Conservation (phyloP, 192 early-diverging fungal genomes). For the Podochytrium sp. region DNA sequence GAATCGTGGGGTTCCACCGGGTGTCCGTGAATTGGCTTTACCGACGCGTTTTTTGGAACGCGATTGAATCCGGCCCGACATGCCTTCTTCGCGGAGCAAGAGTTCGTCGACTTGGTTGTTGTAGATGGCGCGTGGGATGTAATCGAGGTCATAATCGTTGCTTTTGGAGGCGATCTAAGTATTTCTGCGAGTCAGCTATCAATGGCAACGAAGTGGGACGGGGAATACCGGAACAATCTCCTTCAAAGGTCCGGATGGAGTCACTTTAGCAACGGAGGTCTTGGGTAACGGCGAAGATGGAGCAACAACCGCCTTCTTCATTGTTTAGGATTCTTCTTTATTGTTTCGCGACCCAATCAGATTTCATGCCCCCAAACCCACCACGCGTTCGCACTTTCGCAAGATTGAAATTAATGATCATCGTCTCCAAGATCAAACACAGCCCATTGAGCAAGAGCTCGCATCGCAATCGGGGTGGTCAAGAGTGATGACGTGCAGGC, state of each 20-base stretch:
- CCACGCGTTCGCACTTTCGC: too few relatives aligned
- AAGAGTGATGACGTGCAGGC: too few relatives aligned
- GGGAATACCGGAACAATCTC: not conserved
- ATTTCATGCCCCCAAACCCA: too few relatives aligned
- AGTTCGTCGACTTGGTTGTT: conserved; percentile 49
- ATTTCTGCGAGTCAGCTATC: not conserved
- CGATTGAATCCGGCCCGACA: conserved; percentile 29
- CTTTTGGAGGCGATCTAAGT: not conserved
- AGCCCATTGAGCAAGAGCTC: too few relatives aligned
- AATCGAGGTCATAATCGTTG: conserved; percentile 48
- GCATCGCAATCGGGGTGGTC: too few relatives aligned
- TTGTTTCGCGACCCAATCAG: not conserved
- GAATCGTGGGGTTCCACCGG: conserved; percentile 2
- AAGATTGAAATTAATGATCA: too few relatives aligned
- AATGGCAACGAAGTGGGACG: not conserved
- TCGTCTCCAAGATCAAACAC: too few relatives aligned
- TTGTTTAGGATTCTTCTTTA: not conserved
- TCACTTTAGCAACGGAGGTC: too few relatives aligned
- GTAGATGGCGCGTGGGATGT: conserved; percentile 55
- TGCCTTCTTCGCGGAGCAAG: conserved; percentile 47
- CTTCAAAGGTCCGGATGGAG: not conserved
- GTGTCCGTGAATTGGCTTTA: not conserved
- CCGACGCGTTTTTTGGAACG: not conserved
- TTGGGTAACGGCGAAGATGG: not conserved
- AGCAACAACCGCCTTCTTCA: not conserved